Evolutionary conservation across 225 moss, liverwort and hornwort species (phyloP).

Genomic region (Ulota crispa): DNA sequence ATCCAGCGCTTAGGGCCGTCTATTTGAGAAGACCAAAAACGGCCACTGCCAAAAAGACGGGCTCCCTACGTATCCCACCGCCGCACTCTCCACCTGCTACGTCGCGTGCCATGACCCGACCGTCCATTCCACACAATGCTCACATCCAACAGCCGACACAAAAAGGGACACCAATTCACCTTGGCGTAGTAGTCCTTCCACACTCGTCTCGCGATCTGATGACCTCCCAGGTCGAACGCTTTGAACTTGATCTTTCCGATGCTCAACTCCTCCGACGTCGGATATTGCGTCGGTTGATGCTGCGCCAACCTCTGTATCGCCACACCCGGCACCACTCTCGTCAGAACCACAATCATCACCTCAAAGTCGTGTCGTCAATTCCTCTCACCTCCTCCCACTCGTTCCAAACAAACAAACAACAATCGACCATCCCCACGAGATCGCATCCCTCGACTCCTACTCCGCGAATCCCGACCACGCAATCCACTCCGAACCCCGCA

Average conservation of each 20-base stretch:
- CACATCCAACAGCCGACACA: not conserved
- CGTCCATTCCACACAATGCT: not conserved
- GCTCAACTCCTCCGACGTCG: constrained; percentile 97
- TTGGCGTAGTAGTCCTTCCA: constrained; percentile 99
- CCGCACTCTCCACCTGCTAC: too few relatives aligned
- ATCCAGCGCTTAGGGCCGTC: not conserved
- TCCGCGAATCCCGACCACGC: not conserved
- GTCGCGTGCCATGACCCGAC: too few relatives aligned
- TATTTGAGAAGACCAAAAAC: too few relatives aligned
- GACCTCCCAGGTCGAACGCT: constrained; percentile 97
- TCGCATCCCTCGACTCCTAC: not conserved
- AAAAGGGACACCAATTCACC: constrained; percentile 33
- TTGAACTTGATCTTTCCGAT: constrained; percentile 99
- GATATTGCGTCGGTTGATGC: constrained; percentile 98
- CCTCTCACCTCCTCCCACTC: not conserved
- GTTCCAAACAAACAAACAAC: not conserved
- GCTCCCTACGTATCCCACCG: too few relatives aligned
- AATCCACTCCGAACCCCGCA: not conserved
- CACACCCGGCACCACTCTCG: not conserved
- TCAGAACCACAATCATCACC: not conserved
- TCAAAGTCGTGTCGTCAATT: not conserved
- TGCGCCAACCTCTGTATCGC: constrained; percentile 78
- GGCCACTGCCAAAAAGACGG: too few relatives aligned
- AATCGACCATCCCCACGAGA: not conserved
- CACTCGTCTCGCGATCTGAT: constrained; percentile 96